Evolutionary conservation across 208 protist genomes (phyloP), one percentile per base, ranked within the genome.

Genomic region (Trypanosoma grayi): DNA sequence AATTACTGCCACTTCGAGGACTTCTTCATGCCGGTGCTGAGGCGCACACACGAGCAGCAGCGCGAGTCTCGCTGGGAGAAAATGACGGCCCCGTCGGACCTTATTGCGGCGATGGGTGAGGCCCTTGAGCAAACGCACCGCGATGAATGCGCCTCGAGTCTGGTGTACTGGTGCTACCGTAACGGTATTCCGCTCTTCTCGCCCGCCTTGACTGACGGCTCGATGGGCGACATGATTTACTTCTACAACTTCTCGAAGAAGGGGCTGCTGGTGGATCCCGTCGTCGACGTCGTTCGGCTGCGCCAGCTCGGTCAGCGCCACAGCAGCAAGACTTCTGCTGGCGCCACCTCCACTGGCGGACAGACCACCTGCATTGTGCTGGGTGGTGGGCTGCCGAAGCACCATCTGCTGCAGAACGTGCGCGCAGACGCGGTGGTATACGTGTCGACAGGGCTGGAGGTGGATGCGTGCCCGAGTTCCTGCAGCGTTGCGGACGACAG

Each of bases 111-210:
- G 16, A 91, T 99, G 44, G 99, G 99, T 0, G 85, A 95, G 25
- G 87, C 97, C 36, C 67, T 96, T 33, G 87, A 67, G 46, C 40
- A 33, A 41, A 14, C 73, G 33, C 51, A 62, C n/a, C 69, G 77
- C 1, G 98, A 99, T 43, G 93, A 95, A 44, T 85, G 99, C 70
- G 67, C 78, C 30, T 75, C 90, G 5, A 99, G 97, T 6, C 80
- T 99, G 18, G 87, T 98, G 48, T 99, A 99, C 77, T 99, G 99
- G 98, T 97, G 94, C 50, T 79, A 90, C 72, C 94, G 93, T 58
- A 99, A 99, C 74, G 65, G 94, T 50, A 99, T 99, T 57, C 98
- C 99, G n/a, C 84, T 99, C n/a, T 99, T 99, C 83, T 99, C 93
- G 31, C 99, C 99, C 6, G 98, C 99, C 0, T 37, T 99, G 14